Evolutionary conservation across 441 rosid species (phyloP), one percentile per base, ranked within the genome.

Genomic region (Euphorbia celastroides): DNA sequence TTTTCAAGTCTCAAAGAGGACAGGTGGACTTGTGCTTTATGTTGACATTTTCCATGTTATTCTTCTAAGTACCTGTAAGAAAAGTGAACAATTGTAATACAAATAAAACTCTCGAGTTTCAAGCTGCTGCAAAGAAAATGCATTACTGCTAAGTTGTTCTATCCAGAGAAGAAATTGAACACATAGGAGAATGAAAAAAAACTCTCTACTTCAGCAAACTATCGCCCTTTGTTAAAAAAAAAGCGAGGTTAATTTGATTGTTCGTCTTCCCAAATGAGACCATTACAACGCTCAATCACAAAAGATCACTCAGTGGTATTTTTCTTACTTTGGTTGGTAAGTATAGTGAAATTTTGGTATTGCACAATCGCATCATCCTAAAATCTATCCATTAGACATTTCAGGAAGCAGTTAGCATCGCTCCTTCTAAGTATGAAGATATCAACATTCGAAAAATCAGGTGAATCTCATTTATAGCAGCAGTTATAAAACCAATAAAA

Each of bases 51-150:
- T n/a, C n/a, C n/a, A 88, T 10, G 99, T 97, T 67, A 95, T 79
- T 78, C 99, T 85, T 64, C 99, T 97, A 48, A 95, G 95, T 50
- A 95, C 98, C 98, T 94, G 66, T 9, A 54, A 50, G n/a, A 22
- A 72, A 64, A 20, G 6, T 2, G n/a, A 34, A n/a, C 12, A 22
- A 57, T 59, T 23, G 30, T 62, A 44, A 19, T 57, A 72, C 50
- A 66, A 42, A 25, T 20, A 4, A 17, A 3, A 17, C 46, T 57
- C 23, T 30, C 31, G 7, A n/a, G n/a, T n/a, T n/a, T n/a, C 8
- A 32, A 55, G 26, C 67, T 5, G 28, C 51, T 20, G 20, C 11
- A 32, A n/a, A 67, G 20, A 60, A 36, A 32, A 20, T 34, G 14
- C 9, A 28, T 54, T 16, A 34, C 11, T 28, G 12, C 32, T 0